These are phyloP conservation scores for Stenogyne calaminthoides DNA, from an alignment of 305 asterid genomes.

Conservation along the genomic window DNA sequence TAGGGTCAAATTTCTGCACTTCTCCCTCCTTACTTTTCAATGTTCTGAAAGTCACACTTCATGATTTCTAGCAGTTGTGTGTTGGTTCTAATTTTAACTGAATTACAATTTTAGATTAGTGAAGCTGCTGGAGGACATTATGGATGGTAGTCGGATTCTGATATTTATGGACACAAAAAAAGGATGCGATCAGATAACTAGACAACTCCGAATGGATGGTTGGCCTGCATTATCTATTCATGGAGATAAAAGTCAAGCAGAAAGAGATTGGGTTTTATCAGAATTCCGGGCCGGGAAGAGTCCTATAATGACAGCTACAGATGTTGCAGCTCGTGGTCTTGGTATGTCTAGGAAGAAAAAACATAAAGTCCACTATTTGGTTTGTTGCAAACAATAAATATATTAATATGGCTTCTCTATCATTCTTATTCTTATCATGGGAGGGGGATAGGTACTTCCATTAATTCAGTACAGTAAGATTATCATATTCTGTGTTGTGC, in stretches of 20 bases:
- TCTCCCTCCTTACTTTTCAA: neutral
- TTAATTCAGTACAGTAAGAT: neutral
- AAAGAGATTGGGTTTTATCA: conserved; percentile 99
- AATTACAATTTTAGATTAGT: conserved; percentile 61
- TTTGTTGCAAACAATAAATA: neutral
- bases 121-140: conserved; percentile 93
- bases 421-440: neutral
- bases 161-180: conserved; percentile 97
- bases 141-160: conserved; percentile 98
- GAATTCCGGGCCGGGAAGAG: conserved; percentile 97
- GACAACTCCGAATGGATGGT: conserved; percentile 97
- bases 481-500: neutral
- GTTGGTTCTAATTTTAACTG: conserved; percentile 16
- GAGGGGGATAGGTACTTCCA: neutral
- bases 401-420: conserved; percentile 8
- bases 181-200: conserved; percentile 95
- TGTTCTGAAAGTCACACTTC: neutral
- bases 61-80: conserved; percentile 19
- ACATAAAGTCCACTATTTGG: conserved; percentile 9
- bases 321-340: conserved; percentile 99
- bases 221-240: conserved; percentile 99
- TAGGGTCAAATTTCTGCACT: conserved; percentile 38
- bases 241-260: conserved; percentile 99
- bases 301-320: conserved; percentile 99
- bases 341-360: conserved; percentile 57